Conservation (phyloP, 257 asterid species). For the Petunia secreta region DNA sequence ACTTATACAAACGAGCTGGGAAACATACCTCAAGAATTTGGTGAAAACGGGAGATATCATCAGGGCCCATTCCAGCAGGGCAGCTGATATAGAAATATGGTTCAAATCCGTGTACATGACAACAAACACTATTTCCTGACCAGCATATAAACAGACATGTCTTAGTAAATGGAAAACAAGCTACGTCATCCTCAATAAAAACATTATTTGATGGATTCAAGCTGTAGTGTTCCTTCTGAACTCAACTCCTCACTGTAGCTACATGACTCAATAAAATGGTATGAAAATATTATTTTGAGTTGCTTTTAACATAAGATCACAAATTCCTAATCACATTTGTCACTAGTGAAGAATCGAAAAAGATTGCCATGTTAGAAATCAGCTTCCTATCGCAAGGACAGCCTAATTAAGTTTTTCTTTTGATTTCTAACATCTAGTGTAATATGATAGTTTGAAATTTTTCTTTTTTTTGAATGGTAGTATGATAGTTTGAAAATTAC, state of each 20-base stretch:
- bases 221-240: background rate
- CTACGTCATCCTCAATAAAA: slow-evolving; percentile 11
- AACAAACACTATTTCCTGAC: slow-evolving; percentile 95
- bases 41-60: slow-evolving; percentile 89
- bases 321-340: too few species aligned
- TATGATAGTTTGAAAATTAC: slow-evolving; percentile 10
- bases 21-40: slow-evolving; percentile 79
- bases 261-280: too few species aligned
- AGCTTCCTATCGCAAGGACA: too few species aligned
- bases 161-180: slow-evolving; percentile 25
- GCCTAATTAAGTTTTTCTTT: background rate
- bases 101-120: slow-evolving; percentile 91
- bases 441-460: background rate
- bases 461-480: background rate
- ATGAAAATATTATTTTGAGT: too few species aligned
- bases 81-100: slow-evolving; percentile 92
- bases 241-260: background rate
- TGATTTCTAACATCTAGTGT: slow-evolving; percentile 5
- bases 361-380: too few species aligned
- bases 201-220: background rate
- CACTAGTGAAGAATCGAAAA: too few species aligned
- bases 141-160: slow-evolving; percentile 33
- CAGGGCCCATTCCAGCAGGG: slow-evolving; percentile 98
- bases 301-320: too few species aligned
- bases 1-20: slow-evolving; percentile 13